These are phyloP conservation scores for Fusarium subglutinans DNA, from an alignment of 2,329 filamentous ascomycete genomes.

Conservation along the genomic window DNA sequence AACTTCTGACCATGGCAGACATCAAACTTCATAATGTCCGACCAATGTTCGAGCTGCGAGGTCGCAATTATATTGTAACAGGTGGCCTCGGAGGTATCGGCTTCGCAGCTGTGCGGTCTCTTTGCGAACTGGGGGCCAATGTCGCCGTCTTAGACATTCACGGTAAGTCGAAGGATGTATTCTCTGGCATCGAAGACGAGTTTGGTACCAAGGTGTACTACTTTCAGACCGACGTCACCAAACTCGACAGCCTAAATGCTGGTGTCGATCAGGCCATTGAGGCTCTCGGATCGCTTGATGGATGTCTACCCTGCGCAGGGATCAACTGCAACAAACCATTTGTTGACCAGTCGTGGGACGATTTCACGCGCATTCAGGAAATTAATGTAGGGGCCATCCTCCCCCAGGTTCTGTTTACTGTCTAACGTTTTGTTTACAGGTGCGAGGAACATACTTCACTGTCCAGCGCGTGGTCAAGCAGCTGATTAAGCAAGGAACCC, in stretches of 20 bases:
- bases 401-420: fast-evolving
- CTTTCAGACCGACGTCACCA: background rate
- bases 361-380: background rate
- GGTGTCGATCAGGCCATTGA: background rate
- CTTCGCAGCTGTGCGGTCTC: background rate
- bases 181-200: background rate
- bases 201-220: background rate
- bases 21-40: background rate
- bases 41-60: background rate
- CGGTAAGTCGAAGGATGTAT: background rate
- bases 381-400: background rate
- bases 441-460: slow-evolving; percentile 51
- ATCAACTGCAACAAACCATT: background rate
- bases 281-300: background rate
- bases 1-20: background rate
- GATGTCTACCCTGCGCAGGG: background rate
- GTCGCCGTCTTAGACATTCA: background rate
- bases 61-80: background rate
- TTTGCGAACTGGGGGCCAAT: background rate
- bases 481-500: slow-evolving; percentile 49
- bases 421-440: background rate
- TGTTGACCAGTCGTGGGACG: background rate
- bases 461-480: slow-evolving; percentile 51
- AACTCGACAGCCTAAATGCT: background rate
- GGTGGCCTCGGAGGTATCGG: background rate